Base-by-base conservation (phyloP, 352 stramenopile species). In the Phytophthora nicotianae region DNA sequence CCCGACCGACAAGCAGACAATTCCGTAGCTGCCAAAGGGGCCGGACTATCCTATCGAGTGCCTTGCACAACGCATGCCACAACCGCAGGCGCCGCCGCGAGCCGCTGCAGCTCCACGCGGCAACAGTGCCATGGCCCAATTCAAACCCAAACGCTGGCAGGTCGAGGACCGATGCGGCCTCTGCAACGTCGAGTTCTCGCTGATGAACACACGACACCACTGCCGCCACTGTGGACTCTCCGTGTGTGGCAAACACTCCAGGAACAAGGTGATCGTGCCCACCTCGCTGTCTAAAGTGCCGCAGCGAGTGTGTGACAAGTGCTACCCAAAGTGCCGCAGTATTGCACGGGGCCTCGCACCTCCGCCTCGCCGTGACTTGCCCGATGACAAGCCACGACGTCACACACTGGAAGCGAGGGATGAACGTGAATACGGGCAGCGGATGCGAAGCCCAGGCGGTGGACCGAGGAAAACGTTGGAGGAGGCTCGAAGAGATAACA, bases 241-340 rank as follows among this genome's bases (percentile, higher is more conserved):
- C 7, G 85, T 95, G 17, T 95, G 86, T 63, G 69, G 74, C 35
- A 86, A 80, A 35, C 86, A 95, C 72, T 91, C 82, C 58, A 64
- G 65, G 42, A 79, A 88, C 71, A 81, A 79, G 63, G 80, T 82
- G 13, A 58, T 89, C 20, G 74, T 95, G 52, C 80, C 81, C 33
- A 76, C 77, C 20, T 90, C 81, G 55, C 77, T 90, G 27, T 91
- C 83, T 6, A 74, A 79, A 49, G 65, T 77, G 42, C 62, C 70
- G 26, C 86, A 95, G 68, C 86, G 86, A 53, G 83, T 91, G 35
- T 95, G 86, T 58, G 81, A 93, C 52, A 56, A 60, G 11, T 95
- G 86, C 65, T 88, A 82, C 41, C 81, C 83, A 2, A 65, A 62
- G 42, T 90, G 83, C 59, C 60, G 76, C 23, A 53, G 26, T 27